These are phyloP conservation scores for Aspergillus jensenii DNA, from an alignment of 2,329 filamentous ascomycete genomes.

Conservation along the genomic window DNA sequence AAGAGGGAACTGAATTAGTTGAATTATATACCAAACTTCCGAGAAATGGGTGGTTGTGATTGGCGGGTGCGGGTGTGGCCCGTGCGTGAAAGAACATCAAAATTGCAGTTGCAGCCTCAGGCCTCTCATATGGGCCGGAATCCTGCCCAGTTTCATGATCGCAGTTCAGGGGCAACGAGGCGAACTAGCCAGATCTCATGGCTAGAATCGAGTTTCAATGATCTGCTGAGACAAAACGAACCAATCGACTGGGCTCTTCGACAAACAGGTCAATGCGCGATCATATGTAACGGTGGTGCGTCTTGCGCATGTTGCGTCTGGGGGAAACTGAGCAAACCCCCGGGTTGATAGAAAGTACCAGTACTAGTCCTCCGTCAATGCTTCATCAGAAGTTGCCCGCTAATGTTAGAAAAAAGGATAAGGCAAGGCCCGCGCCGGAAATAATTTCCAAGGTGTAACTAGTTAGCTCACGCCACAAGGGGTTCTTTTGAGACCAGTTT, in stretches of 20 bases:
- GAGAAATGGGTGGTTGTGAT: not conserved
- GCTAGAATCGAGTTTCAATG: not conserved
- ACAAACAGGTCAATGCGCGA: too few species aligned
- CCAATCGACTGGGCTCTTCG: too few species aligned
- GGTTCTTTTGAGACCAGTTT: not conserved
- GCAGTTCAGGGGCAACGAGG: not conserved
- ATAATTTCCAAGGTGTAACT: not conserved
- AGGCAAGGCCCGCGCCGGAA: not conserved
- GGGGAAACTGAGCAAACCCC: not conserved
- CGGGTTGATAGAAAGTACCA: not conserved
- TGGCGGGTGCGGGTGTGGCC: constrained; percentile 6
- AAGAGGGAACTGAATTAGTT: constrained; percentile 11
- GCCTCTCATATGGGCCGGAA: too few species aligned
- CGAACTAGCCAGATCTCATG: not conserved
- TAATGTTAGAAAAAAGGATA: not conserved
- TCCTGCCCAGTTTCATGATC: not conserved
- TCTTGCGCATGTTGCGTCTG: not conserved
- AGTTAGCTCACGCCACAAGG: not conserved
- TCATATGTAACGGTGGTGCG: too few species aligned
- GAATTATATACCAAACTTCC: constrained; percentile 20
- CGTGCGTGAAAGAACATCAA: constrained; percentile 11
- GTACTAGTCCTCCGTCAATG: not conserved
- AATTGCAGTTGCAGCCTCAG: not conserved
- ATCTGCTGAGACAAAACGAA: not conserved
- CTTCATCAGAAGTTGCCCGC: not conserved